Evolutionary conservation across 805 yeast species (phyloP).

Genomic region (Candida coleopterorum): DNA sequence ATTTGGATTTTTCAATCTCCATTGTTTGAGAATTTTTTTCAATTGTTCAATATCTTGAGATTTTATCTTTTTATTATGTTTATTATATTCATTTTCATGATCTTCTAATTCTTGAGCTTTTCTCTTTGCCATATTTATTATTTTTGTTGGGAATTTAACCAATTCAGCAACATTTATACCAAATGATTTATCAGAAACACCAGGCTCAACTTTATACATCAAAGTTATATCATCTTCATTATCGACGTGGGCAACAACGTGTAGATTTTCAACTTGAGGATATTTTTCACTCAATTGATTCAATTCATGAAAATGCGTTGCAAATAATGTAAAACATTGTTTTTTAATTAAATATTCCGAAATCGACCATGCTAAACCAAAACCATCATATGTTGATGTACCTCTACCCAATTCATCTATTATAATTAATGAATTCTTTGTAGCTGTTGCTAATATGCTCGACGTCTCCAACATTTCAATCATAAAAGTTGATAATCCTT

Average conservation of each 20-base stretch:
- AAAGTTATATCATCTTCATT: slow-evolving; percentile 70
- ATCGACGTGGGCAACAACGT: slow-evolving; percentile 89
- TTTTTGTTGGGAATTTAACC: slow-evolving; percentile 87
- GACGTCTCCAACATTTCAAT: slow-evolving; percentile 96
- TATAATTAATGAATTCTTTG: slow-evolving; percentile 72
- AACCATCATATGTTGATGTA: slow-evolving; percentile 87
- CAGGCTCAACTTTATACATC: slow-evolving; percentile 90
- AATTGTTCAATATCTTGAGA: slow-evolving; percentile 52
- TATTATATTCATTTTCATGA: slow-evolving; percentile 37
- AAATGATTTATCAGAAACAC: slow-evolving; percentile 93
- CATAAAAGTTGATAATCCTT: slow-evolving; percentile 89
- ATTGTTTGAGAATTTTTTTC: slow-evolving; percentile 45
- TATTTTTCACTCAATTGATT: slow-evolving; percentile 69
- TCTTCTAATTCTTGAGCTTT: slow-evolving; percentile 73
- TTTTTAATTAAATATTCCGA: slow-evolving; percentile 78
- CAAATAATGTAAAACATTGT: slow-evolving; percentile 80
- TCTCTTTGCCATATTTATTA: slow-evolving; percentile 91
- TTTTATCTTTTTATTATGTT: slow-evolving; percentile 41
- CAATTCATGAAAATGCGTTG: slow-evolving; percentile 96
- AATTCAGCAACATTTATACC: slow-evolving; percentile 98
- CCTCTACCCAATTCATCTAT: slow-evolving; percentile 97
- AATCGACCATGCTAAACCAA: slow-evolving; percentile 96
- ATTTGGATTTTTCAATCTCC: slow-evolving; percentile 46
- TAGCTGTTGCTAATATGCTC: slow-evolving; percentile 75
- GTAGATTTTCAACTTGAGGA: slow-evolving; percentile 69